Percentiles rank a stretch among this genome's conserved stretches.
These are phyloP conservation scores for Cercophora scortea DNA, from an alignment of 495 filamentous ascomycete genomes.

Conservation along the genomic window DNA sequence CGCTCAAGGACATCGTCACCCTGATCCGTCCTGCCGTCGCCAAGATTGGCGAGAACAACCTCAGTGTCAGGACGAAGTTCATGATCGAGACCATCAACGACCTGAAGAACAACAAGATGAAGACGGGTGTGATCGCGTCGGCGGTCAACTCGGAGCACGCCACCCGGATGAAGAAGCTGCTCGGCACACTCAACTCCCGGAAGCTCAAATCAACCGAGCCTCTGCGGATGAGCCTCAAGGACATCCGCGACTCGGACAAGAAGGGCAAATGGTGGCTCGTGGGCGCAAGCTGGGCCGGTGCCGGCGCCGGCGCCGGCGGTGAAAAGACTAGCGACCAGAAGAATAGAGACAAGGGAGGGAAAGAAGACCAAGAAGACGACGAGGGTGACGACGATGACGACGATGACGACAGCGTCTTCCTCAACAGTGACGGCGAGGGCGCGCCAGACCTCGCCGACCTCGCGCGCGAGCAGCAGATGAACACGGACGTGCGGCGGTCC, in stretches of 20 bases:
- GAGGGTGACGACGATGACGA: slow-evolving; percentile 29
- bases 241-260: slow-evolving; percentile 72
- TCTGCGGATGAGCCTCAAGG: slow-evolving; percentile 67
- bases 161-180: slow-evolving; percentile 73
- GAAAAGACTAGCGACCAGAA: slow-evolving; percentile 11
- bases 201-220: slow-evolving; percentile 69
- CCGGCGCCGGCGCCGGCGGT: slow-evolving; percentile 13
- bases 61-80: slow-evolving; percentile 88
- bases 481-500: slow-evolving; percentile 83
- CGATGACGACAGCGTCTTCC: slow-evolving; percentile 19
- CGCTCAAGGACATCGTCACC: slow-evolving; percentile 85
- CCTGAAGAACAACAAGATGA: slow-evolving; percentile 88
- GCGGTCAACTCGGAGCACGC: slow-evolving; percentile 65
- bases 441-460: slow-evolving; percentile 59
- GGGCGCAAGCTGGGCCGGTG: slow-evolving; percentile 76
- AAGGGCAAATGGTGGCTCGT: slow-evolving; percentile 98
- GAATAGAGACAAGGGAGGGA: not conserved
- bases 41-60: slow-evolving; percentile 54
- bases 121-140: slow-evolving; percentile 56
- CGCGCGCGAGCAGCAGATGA: slow-evolving; percentile 83
- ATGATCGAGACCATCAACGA: slow-evolving; percentile 97
- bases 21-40: slow-evolving; percentile 65
- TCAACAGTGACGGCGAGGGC: slow-evolving; percentile 44
- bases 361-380: slow-evolving; percentile 3
- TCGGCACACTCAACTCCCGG: slow-evolving; percentile 65